A percentile compares a stretch with the other conserved stretches of the same genome.
phyloP scores from a whole-genome alignment of 768 basidiomycete genomes.

The Porphyrellus cyaneotinctus region DNA sequence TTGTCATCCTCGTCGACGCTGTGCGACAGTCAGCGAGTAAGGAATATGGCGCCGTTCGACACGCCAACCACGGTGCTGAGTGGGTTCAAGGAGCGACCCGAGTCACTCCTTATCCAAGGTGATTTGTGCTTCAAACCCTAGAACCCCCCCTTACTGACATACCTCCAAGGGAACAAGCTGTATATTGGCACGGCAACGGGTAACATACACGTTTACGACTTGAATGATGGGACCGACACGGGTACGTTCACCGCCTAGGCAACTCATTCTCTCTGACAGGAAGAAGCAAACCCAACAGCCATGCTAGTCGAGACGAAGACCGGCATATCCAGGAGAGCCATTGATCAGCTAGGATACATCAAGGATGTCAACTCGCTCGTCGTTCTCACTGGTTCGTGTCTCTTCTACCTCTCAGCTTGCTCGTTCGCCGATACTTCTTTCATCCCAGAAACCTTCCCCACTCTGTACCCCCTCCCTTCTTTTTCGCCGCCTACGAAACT shows the following conservation, averaged over 20 bases:
- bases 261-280: too few species aligned
- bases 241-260: conserved; percentile 38
- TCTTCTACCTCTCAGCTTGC: neutral
- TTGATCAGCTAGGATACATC: conserved; percentile 86
- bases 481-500: conserved; percentile 70
- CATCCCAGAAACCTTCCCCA: conserved; percentile 61
- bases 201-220: conserved; percentile 48
- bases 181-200: conserved; percentile 62
- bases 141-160: neutral
- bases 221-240: conserved; percentile 38
- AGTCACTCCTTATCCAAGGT: conserved; percentile 33
- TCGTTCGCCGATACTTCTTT: conserved; percentile 1
- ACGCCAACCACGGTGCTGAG: conserved; percentile 23
- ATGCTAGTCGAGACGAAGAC: conserved; percentile 64
- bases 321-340: conserved; percentile 57
- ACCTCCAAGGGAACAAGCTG: conserved; percentile 45
- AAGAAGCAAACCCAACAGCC: conserved; percentile 1
- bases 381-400: conserved; percentile 68
- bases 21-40: too few species aligned
- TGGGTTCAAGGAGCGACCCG: conserved; percentile 35
- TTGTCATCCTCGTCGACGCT: too few species aligned
- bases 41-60: conserved; percentile 37
- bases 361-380: conserved; percentile 84
- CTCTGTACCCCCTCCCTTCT: conserved; percentile 72
- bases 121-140: neutral